Conservation (phyloP, 306 rosid species). For the Cyamopsis tetragonoloba region DNA sequence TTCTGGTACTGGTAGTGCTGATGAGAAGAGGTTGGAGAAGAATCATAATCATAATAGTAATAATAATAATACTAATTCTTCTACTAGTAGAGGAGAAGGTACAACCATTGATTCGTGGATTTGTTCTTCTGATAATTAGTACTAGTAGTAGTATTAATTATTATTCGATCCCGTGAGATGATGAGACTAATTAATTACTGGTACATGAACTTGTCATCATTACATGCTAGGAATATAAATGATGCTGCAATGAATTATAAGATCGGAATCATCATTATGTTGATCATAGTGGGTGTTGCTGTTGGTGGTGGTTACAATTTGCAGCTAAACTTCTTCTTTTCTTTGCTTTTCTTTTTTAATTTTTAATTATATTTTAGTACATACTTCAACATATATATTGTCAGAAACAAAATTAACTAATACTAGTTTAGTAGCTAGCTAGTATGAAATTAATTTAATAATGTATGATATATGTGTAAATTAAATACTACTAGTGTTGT, state of each 20-base stretch:
- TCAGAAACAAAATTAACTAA: no score
- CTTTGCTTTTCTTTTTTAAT: background rate
- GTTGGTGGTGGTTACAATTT: constrained; percentile 43
- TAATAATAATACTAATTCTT: constrained; percentile 15
- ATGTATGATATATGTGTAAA: constrained; percentile 27
- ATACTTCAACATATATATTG: no score
- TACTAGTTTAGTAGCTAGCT: background rate
- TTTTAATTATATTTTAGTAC: constrained; percentile 12
- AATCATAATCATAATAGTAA: background rate
- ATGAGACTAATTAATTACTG: constrained; percentile 16
- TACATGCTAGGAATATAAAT: constrained; percentile 31
- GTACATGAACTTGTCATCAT: constrained; percentile 32
- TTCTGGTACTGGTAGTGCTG: constrained; percentile 36
- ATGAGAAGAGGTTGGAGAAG: constrained; percentile 42
- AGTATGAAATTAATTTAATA: constrained; percentile 31
- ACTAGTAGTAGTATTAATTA: no score
- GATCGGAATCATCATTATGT: constrained; percentile 25
- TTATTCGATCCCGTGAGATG: no score
- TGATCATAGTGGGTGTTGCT: constrained; percentile 27
- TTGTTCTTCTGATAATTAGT: constrained; percentile 68
- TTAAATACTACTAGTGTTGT: constrained; percentile 19
- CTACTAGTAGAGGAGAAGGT: constrained; percentile 45
- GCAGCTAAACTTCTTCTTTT: constrained; percentile 30
- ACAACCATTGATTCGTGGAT: constrained; percentile 65
- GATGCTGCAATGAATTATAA: constrained; percentile 32